These are phyloP conservation scores for Tricholoma terreum DNA, from an alignment of 768 basidiomycete species.

Conservation along the genomic window DNA sequence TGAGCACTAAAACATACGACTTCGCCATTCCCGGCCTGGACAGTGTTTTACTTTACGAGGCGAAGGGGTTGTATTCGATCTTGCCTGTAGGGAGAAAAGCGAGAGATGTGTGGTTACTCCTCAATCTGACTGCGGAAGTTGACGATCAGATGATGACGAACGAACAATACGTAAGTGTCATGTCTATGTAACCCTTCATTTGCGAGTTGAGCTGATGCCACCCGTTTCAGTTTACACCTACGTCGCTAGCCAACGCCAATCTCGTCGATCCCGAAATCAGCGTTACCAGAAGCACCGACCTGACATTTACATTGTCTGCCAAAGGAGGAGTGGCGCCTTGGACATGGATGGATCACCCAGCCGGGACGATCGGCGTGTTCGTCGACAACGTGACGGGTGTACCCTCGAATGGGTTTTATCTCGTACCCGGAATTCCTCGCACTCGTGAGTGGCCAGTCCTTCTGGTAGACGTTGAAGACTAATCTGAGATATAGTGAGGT, in stretches of 20 bases:
- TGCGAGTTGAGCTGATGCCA: slow-evolving; percentile 3
- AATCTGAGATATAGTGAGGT: slow-evolving; percentile 32
- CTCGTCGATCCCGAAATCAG: slow-evolving; percentile 50
- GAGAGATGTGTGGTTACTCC: slow-evolving; percentile 47
- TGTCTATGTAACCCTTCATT: neutral
- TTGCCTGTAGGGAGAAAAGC: slow-evolving; percentile 40
- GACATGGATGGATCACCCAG: slow-evolving; percentile 61
- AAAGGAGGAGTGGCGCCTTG: slow-evolving; percentile 52
- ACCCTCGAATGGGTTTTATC: slow-evolving; percentile 52
- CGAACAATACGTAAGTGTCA: slow-evolving; percentile 47
- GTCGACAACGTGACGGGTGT: slow-evolving; percentile 38
- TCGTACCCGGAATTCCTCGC: slow-evolving; percentile 51
- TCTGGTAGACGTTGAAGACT: neutral
- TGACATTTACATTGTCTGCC: slow-evolving; percentile 52
- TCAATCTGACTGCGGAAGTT: slow-evolving; percentile 47
- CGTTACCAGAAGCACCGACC: slow-evolving; percentile 26
- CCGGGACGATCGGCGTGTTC: slow-evolving; percentile 52
- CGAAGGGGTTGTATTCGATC: slow-evolving; percentile 39
- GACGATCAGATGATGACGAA: slow-evolving; percentile 40
- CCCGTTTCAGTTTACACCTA: slow-evolving; percentile 46
- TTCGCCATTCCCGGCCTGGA: slow-evolving; percentile 49
- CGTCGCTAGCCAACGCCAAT: slow-evolving; percentile 41
- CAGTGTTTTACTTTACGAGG: slow-evolving; percentile 42
- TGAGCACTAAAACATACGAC: slow-evolving; percentile 34
- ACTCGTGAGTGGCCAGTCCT: slow-evolving; percentile 36